These are phyloP conservation scores for Pterocarpus santalinus DNA, from an alignment of 306 rosid species.

Conservation along the genomic window DNA sequence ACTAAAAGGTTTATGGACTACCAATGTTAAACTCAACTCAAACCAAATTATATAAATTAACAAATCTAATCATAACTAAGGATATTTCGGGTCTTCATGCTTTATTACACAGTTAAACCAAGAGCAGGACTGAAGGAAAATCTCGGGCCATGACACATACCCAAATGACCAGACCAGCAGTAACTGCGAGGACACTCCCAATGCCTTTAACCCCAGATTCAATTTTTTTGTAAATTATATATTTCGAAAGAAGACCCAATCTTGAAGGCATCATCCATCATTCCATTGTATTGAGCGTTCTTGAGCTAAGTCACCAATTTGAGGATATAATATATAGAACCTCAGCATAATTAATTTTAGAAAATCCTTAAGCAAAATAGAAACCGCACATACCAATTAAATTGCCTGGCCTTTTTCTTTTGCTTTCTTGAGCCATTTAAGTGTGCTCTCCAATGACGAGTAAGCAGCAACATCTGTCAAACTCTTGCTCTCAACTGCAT, in stretches of 20 bases:
- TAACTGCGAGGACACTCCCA: too few species aligned
- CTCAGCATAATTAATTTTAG: slow-evolving; percentile 2
- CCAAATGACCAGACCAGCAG: too few species aligned
- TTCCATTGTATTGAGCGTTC: slow-evolving; percentile 8
- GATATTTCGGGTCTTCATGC: background rate
- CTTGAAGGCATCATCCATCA: slow-evolving; percentile 3
- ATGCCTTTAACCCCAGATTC: background rate
- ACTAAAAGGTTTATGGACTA: background rate
- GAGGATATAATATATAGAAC: slow-evolving; percentile 8
- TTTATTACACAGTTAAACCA: slow-evolving; percentile 5
- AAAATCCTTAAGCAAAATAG: slow-evolving; percentile 1
- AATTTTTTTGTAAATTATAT: slow-evolving; percentile 24
- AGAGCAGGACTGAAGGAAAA: background rate
- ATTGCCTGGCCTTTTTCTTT: slow-evolving; percentile 62
- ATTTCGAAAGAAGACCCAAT: slow-evolving; percentile 7
- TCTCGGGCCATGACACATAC: background rate
- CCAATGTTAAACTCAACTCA: background rate
- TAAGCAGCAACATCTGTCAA: slow-evolving; percentile 79
- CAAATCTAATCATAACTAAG: background rate
- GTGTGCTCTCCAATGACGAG: slow-evolving; percentile 75
- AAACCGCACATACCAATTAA: slow-evolving; percentile 53
- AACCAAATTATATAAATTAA: background rate
- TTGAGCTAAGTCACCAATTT: slow-evolving; percentile 1
- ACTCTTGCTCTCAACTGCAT: slow-evolving; percentile 89
- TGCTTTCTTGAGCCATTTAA: slow-evolving; percentile 73